A percentile compares a stretch with the other conserved stretches of the same genome.
Evolutionary conservation across 768 basidiomycete genomes (phyloP).

Genomic region (Auriscalpium orientale): DNA sequence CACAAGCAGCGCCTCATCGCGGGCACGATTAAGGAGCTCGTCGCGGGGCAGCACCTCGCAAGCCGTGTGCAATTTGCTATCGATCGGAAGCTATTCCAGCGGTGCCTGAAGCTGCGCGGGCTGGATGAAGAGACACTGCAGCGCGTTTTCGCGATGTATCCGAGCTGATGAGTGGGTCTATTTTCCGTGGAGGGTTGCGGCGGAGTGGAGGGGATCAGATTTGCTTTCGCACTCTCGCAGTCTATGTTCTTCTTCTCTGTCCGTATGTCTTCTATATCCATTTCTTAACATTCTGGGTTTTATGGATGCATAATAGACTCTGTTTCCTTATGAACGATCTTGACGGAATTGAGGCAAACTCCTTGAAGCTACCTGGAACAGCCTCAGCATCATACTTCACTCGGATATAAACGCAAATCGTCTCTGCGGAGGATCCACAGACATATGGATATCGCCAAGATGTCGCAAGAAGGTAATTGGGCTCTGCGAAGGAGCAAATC

Average conservation of each 20-base stretch:
- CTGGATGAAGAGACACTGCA: conserved; percentile 50
- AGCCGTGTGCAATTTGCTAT: conserved; percentile 60
- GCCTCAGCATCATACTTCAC: too few species aligned
- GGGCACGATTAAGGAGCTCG: conserved; percentile 70
- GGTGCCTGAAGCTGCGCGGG: conserved; percentile 63
- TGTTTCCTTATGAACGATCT: neutral
- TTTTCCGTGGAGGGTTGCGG: neutral
- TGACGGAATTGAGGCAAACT: too few species aligned
- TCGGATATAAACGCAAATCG: too few species aligned
- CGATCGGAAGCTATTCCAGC: conserved; percentile 72
- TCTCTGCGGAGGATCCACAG: too few species aligned
- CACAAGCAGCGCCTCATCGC: conserved; percentile 84
- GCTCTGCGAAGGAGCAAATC: too few species aligned
- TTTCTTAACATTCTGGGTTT: neutral
- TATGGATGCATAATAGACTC: neutral
- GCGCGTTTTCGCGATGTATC: conserved; percentile 35
- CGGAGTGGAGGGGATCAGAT: neutral
- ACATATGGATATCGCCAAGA: too few species aligned
- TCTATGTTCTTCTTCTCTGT: neutral
- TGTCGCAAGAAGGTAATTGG: too few species aligned
- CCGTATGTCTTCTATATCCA: neutral
- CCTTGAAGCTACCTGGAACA: too few species aligned
- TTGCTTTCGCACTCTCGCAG: too few species aligned
- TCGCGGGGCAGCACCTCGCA: conserved; percentile 78
- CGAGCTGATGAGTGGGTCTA: conserved; percentile 5